phyloP scores from a whole-genome alignment of 495 filamentous ascomycete genomes.

The Aspergillus panamensis region DNA sequence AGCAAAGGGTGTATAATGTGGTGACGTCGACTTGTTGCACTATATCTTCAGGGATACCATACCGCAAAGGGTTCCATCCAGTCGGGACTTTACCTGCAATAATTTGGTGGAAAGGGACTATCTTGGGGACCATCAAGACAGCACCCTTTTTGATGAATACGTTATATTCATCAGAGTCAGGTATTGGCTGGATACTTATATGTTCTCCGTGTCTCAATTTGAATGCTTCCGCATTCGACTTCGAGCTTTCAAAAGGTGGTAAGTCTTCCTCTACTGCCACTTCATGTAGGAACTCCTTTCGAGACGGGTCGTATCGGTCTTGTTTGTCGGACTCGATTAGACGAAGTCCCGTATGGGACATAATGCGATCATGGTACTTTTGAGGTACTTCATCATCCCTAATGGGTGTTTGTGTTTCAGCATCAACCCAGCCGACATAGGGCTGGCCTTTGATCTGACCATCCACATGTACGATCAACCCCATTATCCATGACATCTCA shows the following conservation, averaged over 20 bases:
- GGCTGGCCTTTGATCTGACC: slow-evolving; percentile 90
- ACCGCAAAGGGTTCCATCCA: slow-evolving; percentile 90
- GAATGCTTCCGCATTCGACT: slow-evolving; percentile 95
- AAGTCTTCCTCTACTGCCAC: slow-evolving; percentile 94
- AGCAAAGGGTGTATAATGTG: slow-evolving; percentile 89
- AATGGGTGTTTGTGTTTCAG: slow-evolving; percentile 86
- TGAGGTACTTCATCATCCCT: slow-evolving; percentile 93
- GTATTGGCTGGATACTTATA: slow-evolving; percentile 86
- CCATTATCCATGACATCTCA: slow-evolving; percentile 99
- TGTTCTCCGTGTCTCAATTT: slow-evolving; percentile 92
- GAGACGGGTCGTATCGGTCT: slow-evolving; percentile 90
- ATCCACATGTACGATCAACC: slow-evolving; percentile 96
- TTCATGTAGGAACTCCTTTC: slow-evolving; percentile 96
- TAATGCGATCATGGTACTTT: slow-evolving; percentile 92
- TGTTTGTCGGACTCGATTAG: slow-evolving; percentile 94
- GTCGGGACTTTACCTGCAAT: slow-evolving; percentile 94
- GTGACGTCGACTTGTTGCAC: slow-evolving; percentile 94
- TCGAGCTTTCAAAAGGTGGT: slow-evolving; percentile 93
- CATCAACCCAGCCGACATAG: slow-evolving; percentile 96
- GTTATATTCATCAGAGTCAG: slow-evolving; percentile 84
- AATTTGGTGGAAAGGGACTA: slow-evolving; percentile 88
- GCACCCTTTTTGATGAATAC: slow-evolving; percentile 93
- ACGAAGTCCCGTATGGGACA: slow-evolving; percentile 94
- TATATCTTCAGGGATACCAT: slow-evolving; percentile 96
- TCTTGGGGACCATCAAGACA: slow-evolving; percentile 90